Conservation (phyloP, 352 stramenopile genomes). For the Pythium aquatile region DNA sequence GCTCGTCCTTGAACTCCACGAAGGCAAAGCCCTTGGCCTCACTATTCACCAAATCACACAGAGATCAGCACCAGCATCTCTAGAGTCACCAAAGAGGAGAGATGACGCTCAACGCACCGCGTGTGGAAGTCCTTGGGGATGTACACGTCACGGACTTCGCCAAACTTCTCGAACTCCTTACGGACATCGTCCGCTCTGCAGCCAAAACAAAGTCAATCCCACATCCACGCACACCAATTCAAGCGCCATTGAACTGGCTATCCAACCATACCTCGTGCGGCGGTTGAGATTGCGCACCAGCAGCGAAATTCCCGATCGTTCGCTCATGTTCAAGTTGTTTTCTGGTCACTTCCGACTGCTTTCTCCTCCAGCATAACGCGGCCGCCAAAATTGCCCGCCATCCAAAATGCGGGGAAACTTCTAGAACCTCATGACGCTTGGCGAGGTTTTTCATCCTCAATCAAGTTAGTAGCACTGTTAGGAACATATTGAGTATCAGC, state of each 20-base stretch:
- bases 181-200: conserved; percentile 87
- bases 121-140: conserved; percentile 95
- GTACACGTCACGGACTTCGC: conserved; percentile 95
- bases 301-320: conserved; percentile 84
- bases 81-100: no score
- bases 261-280: conserved; percentile 62
- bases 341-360: not conserved
- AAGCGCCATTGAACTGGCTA: not conserved
- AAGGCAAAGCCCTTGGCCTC: conserved; percentile 96
- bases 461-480: not conserved
- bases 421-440: not conserved
- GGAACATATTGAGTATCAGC: not conserved
- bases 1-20: conserved; percentile 93
- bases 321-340: conserved; percentile 22
- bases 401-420: conserved; percentile 3
- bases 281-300: conserved; percentile 93
- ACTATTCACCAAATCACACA: conserved; percentile 28
- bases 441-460: not conserved
- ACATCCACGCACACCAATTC: conserved; percentile 5
- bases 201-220: not conserved
- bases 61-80: no score
- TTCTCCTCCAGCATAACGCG: not conserved
- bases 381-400: not conserved
- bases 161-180: conserved; percentile 92
- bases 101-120: conserved; percentile 40